Evolutionary conservation across 2,329 filamentous ascomycete genomes (phyloP).

Genomic region (Diplocarpon rosae): DNA sequence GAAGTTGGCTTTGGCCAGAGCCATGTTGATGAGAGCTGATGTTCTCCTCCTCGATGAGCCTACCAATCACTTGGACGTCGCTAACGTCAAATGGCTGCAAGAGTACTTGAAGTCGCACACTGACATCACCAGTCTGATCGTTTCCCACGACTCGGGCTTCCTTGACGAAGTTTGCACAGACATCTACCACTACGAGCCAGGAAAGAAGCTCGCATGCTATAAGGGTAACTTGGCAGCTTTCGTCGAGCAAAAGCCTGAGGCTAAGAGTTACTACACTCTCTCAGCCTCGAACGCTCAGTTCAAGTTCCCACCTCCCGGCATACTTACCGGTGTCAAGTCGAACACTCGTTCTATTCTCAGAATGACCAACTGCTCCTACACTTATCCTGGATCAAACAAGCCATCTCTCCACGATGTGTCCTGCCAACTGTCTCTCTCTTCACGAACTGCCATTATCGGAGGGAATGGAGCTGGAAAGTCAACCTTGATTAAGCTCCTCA

Average conservation of each 20-base stretch:
- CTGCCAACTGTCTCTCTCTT: slow-evolving; percentile 80
- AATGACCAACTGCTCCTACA: slow-evolving; percentile 84
- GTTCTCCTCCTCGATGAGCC: slow-evolving; percentile 95
- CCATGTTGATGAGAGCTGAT: slow-evolving; percentile 95
- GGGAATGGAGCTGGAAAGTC: slow-evolving; percentile 98
- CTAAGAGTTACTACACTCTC: slow-evolving; percentile 95
- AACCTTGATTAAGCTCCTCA: slow-evolving; percentile 93
- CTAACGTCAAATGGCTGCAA: slow-evolving; percentile 92
- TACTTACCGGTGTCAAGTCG: slow-evolving; percentile 90
- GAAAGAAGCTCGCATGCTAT: slow-evolving; percentile 87
- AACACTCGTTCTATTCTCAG: slow-evolving; percentile 87
- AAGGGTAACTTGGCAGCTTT: slow-evolving; percentile 75
- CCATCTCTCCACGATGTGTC: slow-evolving; percentile 80
- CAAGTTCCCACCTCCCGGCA: slow-evolving; percentile 95
- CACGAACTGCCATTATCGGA: slow-evolving; percentile 90
- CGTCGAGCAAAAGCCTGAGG: slow-evolving; percentile 83
- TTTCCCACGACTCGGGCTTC: slow-evolving; percentile 97
- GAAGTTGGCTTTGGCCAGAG: slow-evolving; percentile 92
- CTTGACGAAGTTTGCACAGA: slow-evolving; percentile 95
- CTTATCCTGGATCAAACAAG: slow-evolving; percentile 83
- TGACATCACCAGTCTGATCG: slow-evolving; percentile 93
- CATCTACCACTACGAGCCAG: slow-evolving; percentile 94
- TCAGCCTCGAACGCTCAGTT: slow-evolving; percentile 83
- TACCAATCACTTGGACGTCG: slow-evolving; percentile 95
- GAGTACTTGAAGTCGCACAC: slow-evolving; percentile 92